Conservation (phyloP, 345 rosid species). For the Salix suchowensis region DNA sequence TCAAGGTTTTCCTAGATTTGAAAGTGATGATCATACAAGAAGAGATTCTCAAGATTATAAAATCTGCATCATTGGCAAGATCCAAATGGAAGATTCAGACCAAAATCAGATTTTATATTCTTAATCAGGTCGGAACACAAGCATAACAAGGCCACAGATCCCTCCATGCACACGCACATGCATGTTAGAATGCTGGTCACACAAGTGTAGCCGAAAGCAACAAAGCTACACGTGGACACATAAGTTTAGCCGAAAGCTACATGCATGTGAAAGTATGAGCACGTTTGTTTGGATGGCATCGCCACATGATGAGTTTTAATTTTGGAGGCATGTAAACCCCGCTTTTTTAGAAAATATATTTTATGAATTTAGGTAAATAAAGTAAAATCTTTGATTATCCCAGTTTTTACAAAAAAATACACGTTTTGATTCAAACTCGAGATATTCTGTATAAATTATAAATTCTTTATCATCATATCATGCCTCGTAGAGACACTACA, state of each 20-base stretch:
- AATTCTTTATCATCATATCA: too few species aligned
- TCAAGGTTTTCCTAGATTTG: too few species aligned
- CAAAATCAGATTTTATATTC: neutral
- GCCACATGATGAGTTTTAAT: neutral
- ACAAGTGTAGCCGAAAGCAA: neutral
- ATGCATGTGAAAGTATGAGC: conserved; percentile 1
- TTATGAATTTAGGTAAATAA: too few species aligned
- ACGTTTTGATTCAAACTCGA: too few species aligned
- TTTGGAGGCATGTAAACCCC: too few species aligned
- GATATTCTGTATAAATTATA: accelerated
- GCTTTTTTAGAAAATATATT: too few species aligned
- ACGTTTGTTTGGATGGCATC: neutral
- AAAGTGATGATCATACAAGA: too few species aligned
- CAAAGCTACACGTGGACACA: neutral
- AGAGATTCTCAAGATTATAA: neutral
- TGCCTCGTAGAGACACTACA: too few species aligned
- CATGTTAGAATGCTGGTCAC: neutral
- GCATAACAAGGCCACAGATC: neutral
- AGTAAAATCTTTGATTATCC: too few species aligned
- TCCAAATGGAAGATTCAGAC: neutral
- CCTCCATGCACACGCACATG: neutral
- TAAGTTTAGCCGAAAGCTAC: too few species aligned
- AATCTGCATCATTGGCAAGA: neutral
- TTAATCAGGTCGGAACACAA: neutral
- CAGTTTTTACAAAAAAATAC: too few species aligned